phyloP scores from a whole-genome alignment of 2,329 filamentous ascomycete genomes.

The Arachnopeziza araneosa region DNA sequence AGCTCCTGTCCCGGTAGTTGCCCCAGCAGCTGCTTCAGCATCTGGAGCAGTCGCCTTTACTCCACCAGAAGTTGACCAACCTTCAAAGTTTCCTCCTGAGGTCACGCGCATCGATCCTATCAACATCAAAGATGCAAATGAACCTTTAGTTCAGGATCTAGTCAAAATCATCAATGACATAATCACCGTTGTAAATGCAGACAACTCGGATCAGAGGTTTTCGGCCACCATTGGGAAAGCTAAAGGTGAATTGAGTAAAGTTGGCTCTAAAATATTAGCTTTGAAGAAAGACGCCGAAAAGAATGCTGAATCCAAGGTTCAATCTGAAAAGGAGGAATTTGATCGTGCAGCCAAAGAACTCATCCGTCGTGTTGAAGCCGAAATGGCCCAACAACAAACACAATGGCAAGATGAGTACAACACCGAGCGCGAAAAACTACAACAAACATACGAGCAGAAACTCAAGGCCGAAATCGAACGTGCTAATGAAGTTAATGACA shows the following conservation, averaged over 20 bases:
- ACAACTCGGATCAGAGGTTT: slow-evolving; percentile 73
- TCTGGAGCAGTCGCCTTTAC: slow-evolving; percentile 27
- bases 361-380: slow-evolving; percentile 78
- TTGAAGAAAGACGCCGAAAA: slow-evolving; percentile 68
- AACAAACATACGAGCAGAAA: slow-evolving; percentile 72
- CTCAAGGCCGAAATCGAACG: slow-evolving; percentile 73
- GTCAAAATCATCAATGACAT: slow-evolving; percentile 95
- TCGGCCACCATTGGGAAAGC: slow-evolving; percentile 74
- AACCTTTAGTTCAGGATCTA: slow-evolving; percentile 86
- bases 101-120: slow-evolving; percentile 70
- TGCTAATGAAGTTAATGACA: slow-evolving; percentile 73
- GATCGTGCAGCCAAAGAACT: slow-evolving; percentile 82
- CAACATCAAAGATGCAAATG: slow-evolving; percentile 66
- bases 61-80: slow-evolving; percentile 60
- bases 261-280: slow-evolving; percentile 70
- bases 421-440: slow-evolving; percentile 75
- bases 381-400: slow-evolving; percentile 74
- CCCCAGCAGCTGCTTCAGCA: neutral
- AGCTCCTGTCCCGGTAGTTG: neutral
- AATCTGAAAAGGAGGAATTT: slow-evolving; percentile 63
- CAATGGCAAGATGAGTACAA: slow-evolving; percentile 87
- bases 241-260: slow-evolving; percentile 72
- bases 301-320: slow-evolving; percentile 63
- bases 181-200: slow-evolving; percentile 87
- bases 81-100: slow-evolving; percentile 56